Percentiles rank a stretch among this genome's conserved stretches.
Evolutionary conservation across 2,329 filamentous ascomycete genomes (phyloP).

Genomic region (Tolypocladium cylindrosporum): DNA sequence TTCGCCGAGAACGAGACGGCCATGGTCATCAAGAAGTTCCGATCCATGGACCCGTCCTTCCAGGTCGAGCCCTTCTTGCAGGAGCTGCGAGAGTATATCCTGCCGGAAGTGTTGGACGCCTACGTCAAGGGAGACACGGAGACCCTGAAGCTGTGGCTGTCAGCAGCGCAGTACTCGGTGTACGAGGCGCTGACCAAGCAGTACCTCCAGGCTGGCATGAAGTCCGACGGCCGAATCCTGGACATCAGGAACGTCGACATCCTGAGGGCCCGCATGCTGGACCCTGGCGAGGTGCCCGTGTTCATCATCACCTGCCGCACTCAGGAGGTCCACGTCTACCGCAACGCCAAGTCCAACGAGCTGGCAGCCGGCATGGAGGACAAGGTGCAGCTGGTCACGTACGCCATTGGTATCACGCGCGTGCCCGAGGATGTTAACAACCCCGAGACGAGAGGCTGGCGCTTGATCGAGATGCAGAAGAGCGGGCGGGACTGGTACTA

Average conservation of each 20-base stretch:
- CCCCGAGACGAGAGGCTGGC: slow-evolving; percentile 92
- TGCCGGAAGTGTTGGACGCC: slow-evolving; percentile 92
- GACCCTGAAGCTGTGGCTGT: slow-evolving; percentile 89
- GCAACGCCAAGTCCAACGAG: slow-evolving; percentile 79
- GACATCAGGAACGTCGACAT: slow-evolving; percentile 95
- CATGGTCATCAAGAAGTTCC: slow-evolving; percentile 95
- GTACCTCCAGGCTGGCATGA: slow-evolving; percentile 85
- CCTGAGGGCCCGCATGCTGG: slow-evolving; percentile 66
- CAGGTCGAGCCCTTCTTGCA: slow-evolving; percentile 90
- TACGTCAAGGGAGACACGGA: slow-evolving; percentile 95
- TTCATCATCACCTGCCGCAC: slow-evolving; percentile 96
- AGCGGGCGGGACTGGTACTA: slow-evolving; percentile 78
- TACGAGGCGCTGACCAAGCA: slow-evolving; percentile 96
- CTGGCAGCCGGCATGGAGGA: slow-evolving; percentile 97
- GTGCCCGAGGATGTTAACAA: slow-evolving; percentile 94
- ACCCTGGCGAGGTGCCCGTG: slow-evolving; percentile 81
- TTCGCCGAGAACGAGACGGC: slow-evolving; percentile 98
- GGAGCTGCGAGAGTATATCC: slow-evolving; percentile 94
- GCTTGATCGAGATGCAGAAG: slow-evolving; percentile 97
- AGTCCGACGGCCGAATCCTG: slow-evolving; percentile 88
- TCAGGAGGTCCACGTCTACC: slow-evolving; percentile 95
- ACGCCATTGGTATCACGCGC: slow-evolving; percentile 91
- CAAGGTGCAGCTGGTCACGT: slow-evolving; percentile 95
- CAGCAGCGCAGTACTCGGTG: slow-evolving; percentile 89
- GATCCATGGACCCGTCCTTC: slow-evolving; percentile 89